Percentiles rank a stretch among this genome's conserved stretches.
These are phyloP conservation scores for Podaxis mareebaensis DNA, from an alignment of 768 basidiomycete species.

Conservation along the genomic window DNA sequence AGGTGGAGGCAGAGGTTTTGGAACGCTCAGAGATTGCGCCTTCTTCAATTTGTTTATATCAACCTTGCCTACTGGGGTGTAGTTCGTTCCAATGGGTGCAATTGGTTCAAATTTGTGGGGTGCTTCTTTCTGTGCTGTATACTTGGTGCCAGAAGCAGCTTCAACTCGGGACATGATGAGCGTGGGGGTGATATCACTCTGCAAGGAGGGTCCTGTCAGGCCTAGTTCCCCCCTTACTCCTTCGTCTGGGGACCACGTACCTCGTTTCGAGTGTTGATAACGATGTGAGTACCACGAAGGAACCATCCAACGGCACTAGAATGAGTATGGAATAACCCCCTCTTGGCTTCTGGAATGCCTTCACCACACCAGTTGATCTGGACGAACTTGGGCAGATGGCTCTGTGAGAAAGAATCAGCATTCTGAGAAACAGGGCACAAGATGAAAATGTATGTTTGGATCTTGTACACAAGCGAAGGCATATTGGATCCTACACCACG, in stretches of 20 bases:
- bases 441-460: slow-evolving; percentile 56
- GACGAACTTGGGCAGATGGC: slow-evolving; percentile 85
- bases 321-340: slow-evolving; percentile 91
- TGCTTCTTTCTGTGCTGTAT: slow-evolving; percentile 81
- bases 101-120: slow-evolving; percentile 76
- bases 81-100: slow-evolving; percentile 77
- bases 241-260: slow-evolving; percentile 35
- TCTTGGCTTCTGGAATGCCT: slow-evolving; percentile 89
- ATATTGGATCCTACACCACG: slow-evolving; percentile 77
- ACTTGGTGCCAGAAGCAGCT: slow-evolving; percentile 85
- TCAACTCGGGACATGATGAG: slow-evolving; percentile 86
- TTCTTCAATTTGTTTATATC: slow-evolving; percentile 66
- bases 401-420: slow-evolving; percentile 42
- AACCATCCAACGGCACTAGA: slow-evolving; percentile 77
- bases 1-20: slow-evolving; percentile 40
- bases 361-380: slow-evolving; percentile 98
- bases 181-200: slow-evolving; percentile 80
- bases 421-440: slow-evolving; percentile 3
- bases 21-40: slow-evolving; percentile 39
- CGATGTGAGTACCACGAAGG: slow-evolving; percentile 82
- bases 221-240: not conserved
- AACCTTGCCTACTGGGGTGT: slow-evolving; percentile 72
- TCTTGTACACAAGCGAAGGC: slow-evolving; percentile 86
- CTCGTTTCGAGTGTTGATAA: slow-evolving; percentile 85
- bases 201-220: not conserved